Evolutionary conservation across 179 eudicot species (phyloP).

Genomic region (Spergularia azorica): DNA sequence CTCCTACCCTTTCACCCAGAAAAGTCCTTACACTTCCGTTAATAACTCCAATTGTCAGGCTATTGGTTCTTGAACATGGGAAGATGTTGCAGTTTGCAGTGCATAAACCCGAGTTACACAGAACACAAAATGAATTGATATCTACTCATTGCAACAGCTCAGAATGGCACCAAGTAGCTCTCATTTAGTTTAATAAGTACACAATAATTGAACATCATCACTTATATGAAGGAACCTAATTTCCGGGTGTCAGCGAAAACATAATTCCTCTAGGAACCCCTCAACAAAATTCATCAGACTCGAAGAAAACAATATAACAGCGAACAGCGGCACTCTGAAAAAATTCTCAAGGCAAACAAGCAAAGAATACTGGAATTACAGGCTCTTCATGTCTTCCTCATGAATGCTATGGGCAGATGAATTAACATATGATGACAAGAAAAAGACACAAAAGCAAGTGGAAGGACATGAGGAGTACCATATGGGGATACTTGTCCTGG

Average conservation of each 20-base stretch:
- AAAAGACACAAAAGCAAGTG: constrained; percentile 2
- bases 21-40: background rate
- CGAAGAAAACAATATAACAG: background rate
- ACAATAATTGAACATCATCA: background rate
- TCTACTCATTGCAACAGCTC: background rate
- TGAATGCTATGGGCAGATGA: background rate
- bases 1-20: background rate
- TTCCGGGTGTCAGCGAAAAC: background rate
- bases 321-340: background rate
- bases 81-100: background rate
- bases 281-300: background rate
- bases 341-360: background rate
- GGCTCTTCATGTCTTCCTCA: background rate
- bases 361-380: too few species aligned
- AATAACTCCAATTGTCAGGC: background rate
- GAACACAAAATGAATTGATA: background rate
- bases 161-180: background rate
- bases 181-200: background rate
- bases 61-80: background rate
- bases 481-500: constrained; percentile 95
- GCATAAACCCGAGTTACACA: background rate
- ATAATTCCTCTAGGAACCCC: background rate
- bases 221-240: background rate
- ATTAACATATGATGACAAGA: background rate
- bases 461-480: constrained; percentile 47